Evolutionary conservation across 1,284 basidiomycete genomes (phyloP).

Genomic region (Cystobasidium slooffiae): DNA sequence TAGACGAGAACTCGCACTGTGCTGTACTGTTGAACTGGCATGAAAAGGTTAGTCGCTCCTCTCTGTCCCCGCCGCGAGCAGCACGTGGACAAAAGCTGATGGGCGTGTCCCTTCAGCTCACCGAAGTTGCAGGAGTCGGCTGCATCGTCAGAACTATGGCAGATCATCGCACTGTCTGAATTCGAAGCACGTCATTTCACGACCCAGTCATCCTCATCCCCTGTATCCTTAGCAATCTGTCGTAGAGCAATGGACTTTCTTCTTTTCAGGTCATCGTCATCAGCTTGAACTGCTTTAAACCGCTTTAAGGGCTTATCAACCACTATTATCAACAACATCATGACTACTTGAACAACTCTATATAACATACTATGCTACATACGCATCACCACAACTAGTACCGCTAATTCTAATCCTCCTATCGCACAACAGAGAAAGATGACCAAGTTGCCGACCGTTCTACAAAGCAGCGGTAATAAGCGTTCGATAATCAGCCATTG

Average conservation of each 20-base stretch:
- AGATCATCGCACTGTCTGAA: conserved; percentile 78
- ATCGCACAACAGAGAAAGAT: conserved; percentile 27
- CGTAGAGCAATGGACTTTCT: conserved; percentile 6
- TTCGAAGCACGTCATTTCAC: background rate
- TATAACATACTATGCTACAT: background rate
- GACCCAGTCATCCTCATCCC: background rate
- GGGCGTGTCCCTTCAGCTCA: conserved; percentile 66
- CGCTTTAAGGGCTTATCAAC: background rate
- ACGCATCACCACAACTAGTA: conserved; percentile 32
- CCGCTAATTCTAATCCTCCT: conserved; percentile 38
- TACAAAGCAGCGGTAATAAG: background rate
- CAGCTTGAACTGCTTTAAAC: background rate
- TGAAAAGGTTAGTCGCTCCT: conserved; percentile 73
- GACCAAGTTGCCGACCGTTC: conserved; percentile 40
- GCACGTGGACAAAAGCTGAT: conserved; percentile 2
- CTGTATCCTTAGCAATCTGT: conserved; percentile 15
- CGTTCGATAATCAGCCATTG: too few species aligned
- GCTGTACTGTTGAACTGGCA: conserved; percentile 87
- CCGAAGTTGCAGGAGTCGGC: conserved; percentile 91
- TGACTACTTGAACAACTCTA: background rate
- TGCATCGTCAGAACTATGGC: conserved; percentile 98
- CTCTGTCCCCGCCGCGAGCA: background rate
- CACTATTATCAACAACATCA: background rate
- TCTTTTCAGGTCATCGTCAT: background rate
- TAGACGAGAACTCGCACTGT: conserved; percentile 62